Base-by-base conservation (phyloP, 306 rosid species). In the Vicia villosa region DNA sequence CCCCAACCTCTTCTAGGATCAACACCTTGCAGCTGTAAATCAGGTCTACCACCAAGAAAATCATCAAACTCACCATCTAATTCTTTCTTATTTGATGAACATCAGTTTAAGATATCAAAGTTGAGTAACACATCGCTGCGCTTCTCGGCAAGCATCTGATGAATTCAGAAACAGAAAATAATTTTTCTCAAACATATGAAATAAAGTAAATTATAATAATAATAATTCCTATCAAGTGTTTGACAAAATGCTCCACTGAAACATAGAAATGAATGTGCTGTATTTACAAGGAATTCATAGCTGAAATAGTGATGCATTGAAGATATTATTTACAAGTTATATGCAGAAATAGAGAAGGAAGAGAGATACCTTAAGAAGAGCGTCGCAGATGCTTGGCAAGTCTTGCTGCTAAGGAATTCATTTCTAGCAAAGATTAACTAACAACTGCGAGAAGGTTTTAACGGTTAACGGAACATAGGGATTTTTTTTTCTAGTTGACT, bases 1-100 rank as follows among this genome's bases (percentile, higher is more conserved):
- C 75, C 87, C 99, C 99, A 91, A 59, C 99, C 97, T 71, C 74
- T 86, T 73, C 71, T 77, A 9, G 99, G 99, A 83, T 94, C 89
- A 66, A 94, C 99, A 66, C 95, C 81, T 46, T 91, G 99, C 41
- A 89, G 89, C 40, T 80, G 78, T 66, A 77, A 61, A 38, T 76
- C 76, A 4, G 71, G 51, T 69, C 77, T 73, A 5, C 65, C 77
- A 72, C 89, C 87, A 71, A 87, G 83, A 59, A 86, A 60, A 21
- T 75, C 78, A 11, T 81, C 90, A 46, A 82, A 17, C 3, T 74
- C 90, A 34, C 62, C 94, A 63, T 66, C 84, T 8, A 46, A 12
- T 1, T 8, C 66, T 22, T 61, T 69, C 5, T 75, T 78, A 65
- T 69, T 81, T 13, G 14, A 32, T 20, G 66, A 73, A 8, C 61